Base-by-base conservation (phyloP, 257 asterid species). In the Ehretia macrophylla region DNA sequence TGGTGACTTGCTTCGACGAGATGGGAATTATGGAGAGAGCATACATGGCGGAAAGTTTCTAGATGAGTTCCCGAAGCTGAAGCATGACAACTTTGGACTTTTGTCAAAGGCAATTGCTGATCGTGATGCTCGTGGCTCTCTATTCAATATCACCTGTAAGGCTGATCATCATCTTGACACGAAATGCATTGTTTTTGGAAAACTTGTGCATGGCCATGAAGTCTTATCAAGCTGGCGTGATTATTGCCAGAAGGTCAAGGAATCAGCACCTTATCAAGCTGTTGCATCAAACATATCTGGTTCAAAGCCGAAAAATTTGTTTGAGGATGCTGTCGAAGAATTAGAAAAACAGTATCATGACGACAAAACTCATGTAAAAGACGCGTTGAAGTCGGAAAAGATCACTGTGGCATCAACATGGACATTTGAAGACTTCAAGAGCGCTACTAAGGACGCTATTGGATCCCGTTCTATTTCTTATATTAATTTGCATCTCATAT, bases 241-340 rank as follows among this genome's bases (percentile, higher is more conserved):
- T 69, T 92, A 92, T 75, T 88, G 94, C 70, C 89, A 68, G 64
- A 81, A 72, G 79, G 94, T 92, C 59, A 86, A 83, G 86, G 88
- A 83, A 67, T 83, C 86, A 56, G 86, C 81, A 62, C 81, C 88
- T 67, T 92, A 92, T 62, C 83, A 73, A 74, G 96, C 91, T 51
- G 90, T 92, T 72, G 95, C 94, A 39, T 70, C 80, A 32, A 89
- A 88, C 72, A 75, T 72, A 51, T 79, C 95, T 65, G 99, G 99
- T 74, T 92, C 99, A 61, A 88, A 91, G 66, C 95, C 99, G 21
- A 86, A 65, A 78, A 96, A 85, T 75, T 83, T 92, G 86, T 92
- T 92, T 70, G 97, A 88, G 78, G 97, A 89, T 64, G 76, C 75
- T 39, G 70, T 60, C 27, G 99, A 92, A 75, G 97, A 86, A 77